phyloP scores from a whole-genome alignment of 1,139 yeast genomes.

The Waltiozyma solani region DNA sequence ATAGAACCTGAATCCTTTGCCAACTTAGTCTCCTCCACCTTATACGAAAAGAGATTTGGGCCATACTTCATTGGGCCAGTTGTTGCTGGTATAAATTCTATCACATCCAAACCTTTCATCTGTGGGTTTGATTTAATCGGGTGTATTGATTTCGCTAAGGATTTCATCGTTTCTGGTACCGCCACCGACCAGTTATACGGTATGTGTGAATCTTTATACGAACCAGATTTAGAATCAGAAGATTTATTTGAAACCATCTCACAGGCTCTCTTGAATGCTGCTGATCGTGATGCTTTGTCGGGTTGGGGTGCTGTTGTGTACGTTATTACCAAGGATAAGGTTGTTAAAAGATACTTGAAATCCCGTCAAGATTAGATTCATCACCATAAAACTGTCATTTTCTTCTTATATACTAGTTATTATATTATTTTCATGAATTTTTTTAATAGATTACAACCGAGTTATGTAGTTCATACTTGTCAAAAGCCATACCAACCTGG shows the following conservation, averaged over 20 bases:
- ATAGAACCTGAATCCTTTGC: slow-evolving; percentile 95
- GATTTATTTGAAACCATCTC: slow-evolving; percentile 93
- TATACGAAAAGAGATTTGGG: slow-evolving; percentile 89
- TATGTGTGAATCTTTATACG: slow-evolving; percentile 97
- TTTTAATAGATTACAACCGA: too few relatives aligned
- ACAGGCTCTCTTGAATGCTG: slow-evolving; percentile 89
- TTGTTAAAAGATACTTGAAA: slow-evolving; percentile 75
- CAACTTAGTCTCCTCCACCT: slow-evolving; percentile 79
- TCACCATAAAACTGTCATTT: background rate
- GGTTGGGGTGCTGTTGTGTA: slow-evolving; percentile 99
- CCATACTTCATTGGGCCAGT: slow-evolving; percentile 96
- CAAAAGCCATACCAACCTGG: background rate
- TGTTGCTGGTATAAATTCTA: slow-evolving; percentile 87
- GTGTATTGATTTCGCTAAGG: slow-evolving; percentile 90
- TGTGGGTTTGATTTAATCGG: slow-evolving; percentile 97
- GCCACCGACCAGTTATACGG: slow-evolving; percentile 95
- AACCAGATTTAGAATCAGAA: slow-evolving; percentile 88
- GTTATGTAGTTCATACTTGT: too few relatives aligned
- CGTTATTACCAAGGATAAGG: slow-evolving; percentile 86
- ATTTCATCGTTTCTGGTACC: slow-evolving; percentile 95
- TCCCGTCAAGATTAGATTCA: slow-evolving; percentile 75
- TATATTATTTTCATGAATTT: slow-evolving; percentile 1
- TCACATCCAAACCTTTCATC: slow-evolving; percentile 75
- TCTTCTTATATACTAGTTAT: slow-evolving; percentile 3
- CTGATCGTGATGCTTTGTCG: slow-evolving; percentile 93